A percentile compares a stretch with the other conserved stretches of the same genome.
Evolutionary conservation across 2,329 filamentous ascomycete genomes (phyloP).

Genomic region (Boeremia lycopersici): DNA sequence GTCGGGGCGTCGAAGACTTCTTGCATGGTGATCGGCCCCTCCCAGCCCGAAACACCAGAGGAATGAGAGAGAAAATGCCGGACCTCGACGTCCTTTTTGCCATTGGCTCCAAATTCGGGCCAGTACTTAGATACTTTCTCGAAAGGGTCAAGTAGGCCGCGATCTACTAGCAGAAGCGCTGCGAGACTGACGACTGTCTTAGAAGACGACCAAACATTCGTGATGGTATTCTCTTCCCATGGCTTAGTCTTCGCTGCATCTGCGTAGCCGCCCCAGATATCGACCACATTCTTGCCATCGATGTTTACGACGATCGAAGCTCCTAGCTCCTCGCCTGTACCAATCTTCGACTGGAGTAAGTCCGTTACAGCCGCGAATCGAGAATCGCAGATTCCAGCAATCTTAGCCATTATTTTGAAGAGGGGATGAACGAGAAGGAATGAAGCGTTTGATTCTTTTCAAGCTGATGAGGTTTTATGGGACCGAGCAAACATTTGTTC

Average conservation of each 20-base stretch:
- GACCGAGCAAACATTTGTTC: background rate
- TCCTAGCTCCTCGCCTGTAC: slow-evolving; percentile 21
- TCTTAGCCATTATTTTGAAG: slow-evolving; percentile 14
- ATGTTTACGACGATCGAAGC: slow-evolving; percentile 26
- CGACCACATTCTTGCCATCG: slow-evolving; percentile 23
- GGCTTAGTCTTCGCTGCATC: slow-evolving; percentile 11
- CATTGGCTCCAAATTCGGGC: slow-evolving; percentile 27
- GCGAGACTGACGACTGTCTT: slow-evolving; percentile 24
- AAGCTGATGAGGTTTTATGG: background rate
- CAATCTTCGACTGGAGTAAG: slow-evolving; percentile 19
- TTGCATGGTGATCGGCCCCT: slow-evolving; percentile 3
- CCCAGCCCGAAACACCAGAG: slow-evolving; percentile 22
- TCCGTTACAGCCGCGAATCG: slow-evolving; percentile 20
- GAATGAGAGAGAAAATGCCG: slow-evolving; percentile 25
- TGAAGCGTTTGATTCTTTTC: no score
- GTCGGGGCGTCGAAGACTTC: slow-evolving; percentile 15
- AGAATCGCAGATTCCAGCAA: slow-evolving; percentile 20
- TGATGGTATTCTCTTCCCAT: slow-evolving; percentile 26
- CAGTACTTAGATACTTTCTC: slow-evolving; percentile 28
- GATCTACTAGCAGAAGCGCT: slow-evolving; percentile 20
- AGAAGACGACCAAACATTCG: slow-evolving; percentile 25
- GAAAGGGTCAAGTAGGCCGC: slow-evolving; percentile 19
- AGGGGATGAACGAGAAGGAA: background rate
- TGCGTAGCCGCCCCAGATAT: slow-evolving; percentile 28
- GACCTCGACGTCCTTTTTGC: slow-evolving; percentile 22